Percentiles rank a stretch among this genome's conserved stretches.
These are phyloP conservation scores for Effrenium voratum DNA, from an alignment of 73 alveolate species.

Conservation along the genomic window DNA sequence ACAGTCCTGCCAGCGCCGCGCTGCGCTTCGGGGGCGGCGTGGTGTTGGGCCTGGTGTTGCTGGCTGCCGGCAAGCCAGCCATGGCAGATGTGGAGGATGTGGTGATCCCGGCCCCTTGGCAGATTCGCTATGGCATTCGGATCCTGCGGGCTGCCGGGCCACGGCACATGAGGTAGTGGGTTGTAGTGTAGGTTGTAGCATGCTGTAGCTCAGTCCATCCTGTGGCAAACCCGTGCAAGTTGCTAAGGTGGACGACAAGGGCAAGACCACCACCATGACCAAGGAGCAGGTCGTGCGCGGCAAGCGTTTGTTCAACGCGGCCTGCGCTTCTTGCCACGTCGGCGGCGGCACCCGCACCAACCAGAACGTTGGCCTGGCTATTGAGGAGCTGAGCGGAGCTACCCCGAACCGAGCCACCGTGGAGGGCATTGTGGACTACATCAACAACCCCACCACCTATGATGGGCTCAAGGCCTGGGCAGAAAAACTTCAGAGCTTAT, in stretches of 20 bases:
- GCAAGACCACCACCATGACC: conserved; percentile 59
- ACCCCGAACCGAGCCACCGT: conserved; percentile 49
- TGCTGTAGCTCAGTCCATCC: too few species aligned
- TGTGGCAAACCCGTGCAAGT: too few species aligned
- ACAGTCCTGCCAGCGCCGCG: conserved; percentile 6
- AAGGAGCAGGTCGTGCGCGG: conserved; percentile 57
- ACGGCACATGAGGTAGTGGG: too few species aligned
- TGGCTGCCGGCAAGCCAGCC: conserved; percentile 24
- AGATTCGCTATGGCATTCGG: too few species aligned
- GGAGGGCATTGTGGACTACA: conserved; percentile 61
- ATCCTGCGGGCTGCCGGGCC: too few species aligned
- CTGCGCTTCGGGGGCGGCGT: conserved; percentile 62
- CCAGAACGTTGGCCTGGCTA: conserved; percentile 70
- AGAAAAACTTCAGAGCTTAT: too few species aligned
- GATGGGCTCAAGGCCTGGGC: not conserved
- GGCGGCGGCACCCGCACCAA: conserved; percentile 77
- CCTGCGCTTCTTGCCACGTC: conserved; percentile 49
- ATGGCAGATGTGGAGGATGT: conserved; percentile 66
- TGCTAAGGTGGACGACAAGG: conserved; percentile 23
- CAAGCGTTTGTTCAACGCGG: conserved; percentile 47
- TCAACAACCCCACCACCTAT: conserved; percentile 79
- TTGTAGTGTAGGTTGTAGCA: too few species aligned
- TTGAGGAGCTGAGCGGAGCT: conserved; percentile 37
- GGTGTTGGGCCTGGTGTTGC: conserved; percentile 52
- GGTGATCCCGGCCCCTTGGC: conserved; percentile 64